These are phyloP conservation scores for Taiozyma sp. DNA, from an alignment of 1,139 yeast genomes.

Conservation along the genomic window DNA sequence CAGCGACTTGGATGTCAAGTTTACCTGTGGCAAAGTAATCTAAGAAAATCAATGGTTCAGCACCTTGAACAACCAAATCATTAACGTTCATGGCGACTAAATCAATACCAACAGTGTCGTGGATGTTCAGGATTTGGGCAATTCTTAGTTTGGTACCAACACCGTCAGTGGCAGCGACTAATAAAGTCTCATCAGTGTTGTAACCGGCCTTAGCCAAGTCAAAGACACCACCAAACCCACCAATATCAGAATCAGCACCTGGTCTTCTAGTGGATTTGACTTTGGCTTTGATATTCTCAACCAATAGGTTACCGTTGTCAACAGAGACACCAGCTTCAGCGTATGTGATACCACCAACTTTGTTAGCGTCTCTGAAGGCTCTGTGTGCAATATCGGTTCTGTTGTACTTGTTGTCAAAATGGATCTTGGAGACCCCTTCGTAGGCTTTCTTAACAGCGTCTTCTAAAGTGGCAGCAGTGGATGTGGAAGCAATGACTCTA, in stretches of 20 bases:
- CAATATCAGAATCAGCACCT: slow-evolving; percentile 97
- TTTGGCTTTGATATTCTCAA: slow-evolving; percentile 82
- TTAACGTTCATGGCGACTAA: slow-evolving; percentile 98
- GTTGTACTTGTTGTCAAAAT: slow-evolving; percentile 72
- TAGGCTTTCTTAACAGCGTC: slow-evolving; percentile 87
- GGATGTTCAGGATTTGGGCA: slow-evolving; percentile 86
- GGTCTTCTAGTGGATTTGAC: slow-evolving; percentile 94
- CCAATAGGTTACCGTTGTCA: slow-evolving; percentile 88
- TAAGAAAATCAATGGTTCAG: slow-evolving; percentile 92
- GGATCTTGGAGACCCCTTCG: slow-evolving; percentile 71
- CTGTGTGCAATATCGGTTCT: slow-evolving; percentile 95
- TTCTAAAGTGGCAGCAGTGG: slow-evolving; percentile 69
- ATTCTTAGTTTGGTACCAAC: slow-evolving; percentile 96
- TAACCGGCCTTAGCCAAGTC: slow-evolving; percentile 89
- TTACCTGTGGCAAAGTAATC: slow-evolving; percentile 97
- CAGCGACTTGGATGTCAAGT: slow-evolving; percentile 77
- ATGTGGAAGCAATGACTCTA: slow-evolving; percentile 93
- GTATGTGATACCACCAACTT: slow-evolving; percentile 32
- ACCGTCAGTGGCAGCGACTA: slow-evolving; percentile 98
- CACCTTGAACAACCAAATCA: slow-evolving; percentile 97
- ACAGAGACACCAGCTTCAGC: slow-evolving; percentile 87
- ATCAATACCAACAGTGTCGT: slow-evolving; percentile 96
- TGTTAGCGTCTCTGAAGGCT: slow-evolving; percentile 65
- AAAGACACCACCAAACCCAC: slow-evolving; percentile 97
- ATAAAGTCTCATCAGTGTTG: slow-evolving; percentile 60